phyloP scores from a whole-genome alignment of 805 yeast species.

The Teunomyces gatunensis region DNA sequence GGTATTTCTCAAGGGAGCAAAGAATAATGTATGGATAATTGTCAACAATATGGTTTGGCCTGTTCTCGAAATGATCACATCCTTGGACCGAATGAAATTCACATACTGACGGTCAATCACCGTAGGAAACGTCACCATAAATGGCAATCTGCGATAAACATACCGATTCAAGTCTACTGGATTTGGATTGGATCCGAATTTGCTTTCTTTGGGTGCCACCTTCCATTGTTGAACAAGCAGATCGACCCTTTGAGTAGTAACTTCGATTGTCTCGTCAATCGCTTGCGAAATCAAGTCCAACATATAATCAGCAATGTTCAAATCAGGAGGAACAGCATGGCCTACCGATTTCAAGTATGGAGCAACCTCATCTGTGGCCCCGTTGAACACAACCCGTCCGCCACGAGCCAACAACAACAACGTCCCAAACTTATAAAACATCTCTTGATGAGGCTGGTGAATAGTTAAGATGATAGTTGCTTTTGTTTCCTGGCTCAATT shows the following conservation, averaged over 20 bases:
- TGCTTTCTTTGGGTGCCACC: neutral
- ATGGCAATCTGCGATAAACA: conserved; percentile 24
- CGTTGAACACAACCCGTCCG: conserved; percentile 68
- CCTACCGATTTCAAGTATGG: conserved; percentile 50
- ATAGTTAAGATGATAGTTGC: conserved; percentile 72
- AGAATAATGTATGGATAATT: conserved; percentile 63
- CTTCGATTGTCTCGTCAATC: conserved; percentile 22
- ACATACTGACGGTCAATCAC: conserved; percentile 32
- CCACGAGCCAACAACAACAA: conserved; percentile 73
- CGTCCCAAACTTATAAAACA: conserved; percentile 65
- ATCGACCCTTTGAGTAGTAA: conserved; percentile 19
- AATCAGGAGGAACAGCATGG: conserved; percentile 53
- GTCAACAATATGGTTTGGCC: conserved; percentile 65
- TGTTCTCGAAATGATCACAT: conserved; percentile 61
- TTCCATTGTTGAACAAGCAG: conserved; percentile 30
- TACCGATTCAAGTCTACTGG: conserved; percentile 43
- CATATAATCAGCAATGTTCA: conserved; percentile 72
- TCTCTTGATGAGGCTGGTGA: conserved; percentile 76
- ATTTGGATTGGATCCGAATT: conserved; percentile 30
- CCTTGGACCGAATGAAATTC: conserved; percentile 40
- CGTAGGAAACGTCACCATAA: conserved; percentile 25
- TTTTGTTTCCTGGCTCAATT: conserved; percentile 54
- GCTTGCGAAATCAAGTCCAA: conserved; percentile 63
- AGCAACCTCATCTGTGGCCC: conserved; percentile 45
- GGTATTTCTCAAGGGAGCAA: conserved; percentile 39